Conservation (phyloP, 768 basidiomycete species). For the Russula dissimulans region DNA sequence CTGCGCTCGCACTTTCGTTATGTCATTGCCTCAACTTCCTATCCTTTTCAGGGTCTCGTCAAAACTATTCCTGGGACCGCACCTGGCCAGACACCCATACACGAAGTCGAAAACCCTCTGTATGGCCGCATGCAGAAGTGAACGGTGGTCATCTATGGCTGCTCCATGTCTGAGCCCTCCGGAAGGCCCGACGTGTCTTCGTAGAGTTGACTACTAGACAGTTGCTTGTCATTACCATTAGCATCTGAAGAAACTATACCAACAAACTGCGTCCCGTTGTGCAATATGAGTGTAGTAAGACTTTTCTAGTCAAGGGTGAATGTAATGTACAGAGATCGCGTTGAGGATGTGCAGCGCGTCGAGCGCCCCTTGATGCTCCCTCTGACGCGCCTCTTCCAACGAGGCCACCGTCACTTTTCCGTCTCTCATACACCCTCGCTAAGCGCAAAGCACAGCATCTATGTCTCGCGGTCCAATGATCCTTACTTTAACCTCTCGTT, state of each 20-base stretch:
- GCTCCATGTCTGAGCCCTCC: not conserved
- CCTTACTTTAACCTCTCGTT: conserved; percentile 86
- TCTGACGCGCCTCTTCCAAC: conserved; percentile 21
- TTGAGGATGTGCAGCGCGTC: not conserved
- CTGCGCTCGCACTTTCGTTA: not conserved
- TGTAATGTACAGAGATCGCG: not conserved
- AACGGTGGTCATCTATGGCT: conserved; percentile 3
- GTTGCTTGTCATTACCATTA: not conserved
- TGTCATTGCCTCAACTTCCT: not conserved
- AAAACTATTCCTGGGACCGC: conserved; percentile 91
- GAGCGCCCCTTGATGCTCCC: conserved; percentile 6
- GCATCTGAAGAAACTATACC: not conserved
- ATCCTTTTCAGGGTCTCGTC: conserved; percentile 58
- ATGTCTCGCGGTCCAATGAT: conserved; percentile 66
- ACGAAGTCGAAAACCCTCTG: conserved; percentile 81
- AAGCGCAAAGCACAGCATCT: conserved; percentile 40
- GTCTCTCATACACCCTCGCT: not conserved
- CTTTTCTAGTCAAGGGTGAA: not conserved
- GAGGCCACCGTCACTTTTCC: conserved; percentile 8
- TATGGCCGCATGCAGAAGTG: conserved; percentile 82
- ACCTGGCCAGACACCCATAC: conserved; percentile 70
- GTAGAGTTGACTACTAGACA: conserved; percentile 9
- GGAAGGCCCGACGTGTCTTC: not conserved
- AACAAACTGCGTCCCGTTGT: not conserved
- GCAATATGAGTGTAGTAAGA: not conserved